phyloP scores from a whole-genome alignment of 768 basidiomycete genomes.

The Nidula microcarpa region DNA sequence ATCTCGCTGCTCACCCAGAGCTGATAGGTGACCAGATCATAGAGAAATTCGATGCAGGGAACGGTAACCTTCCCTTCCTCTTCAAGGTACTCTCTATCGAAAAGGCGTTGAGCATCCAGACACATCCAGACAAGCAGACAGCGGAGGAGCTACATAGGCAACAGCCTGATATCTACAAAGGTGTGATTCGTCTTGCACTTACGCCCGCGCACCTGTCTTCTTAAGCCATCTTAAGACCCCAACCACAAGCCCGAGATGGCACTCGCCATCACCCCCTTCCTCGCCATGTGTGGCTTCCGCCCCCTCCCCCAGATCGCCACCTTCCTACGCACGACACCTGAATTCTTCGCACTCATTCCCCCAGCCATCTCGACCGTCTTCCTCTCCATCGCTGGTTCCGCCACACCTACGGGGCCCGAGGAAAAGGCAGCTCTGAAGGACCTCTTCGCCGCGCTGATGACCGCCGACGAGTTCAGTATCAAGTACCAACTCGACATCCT shows the following conservation, averaged over 20 bases:
- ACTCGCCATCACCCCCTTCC: constrained; percentile 89
- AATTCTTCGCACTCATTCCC: constrained; percentile 73
- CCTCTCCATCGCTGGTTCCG: constrained; percentile 36
- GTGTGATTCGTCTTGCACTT: constrained; percentile 32
- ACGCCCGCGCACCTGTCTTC: too few species aligned
- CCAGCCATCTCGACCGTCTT: constrained; percentile 49
- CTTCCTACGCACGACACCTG: constrained; percentile 67
- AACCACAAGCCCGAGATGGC: constrained; percentile 99
- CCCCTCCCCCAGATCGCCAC: constrained; percentile 71
- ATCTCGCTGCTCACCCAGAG: constrained; percentile 63
- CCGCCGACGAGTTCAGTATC: constrained; percentile 52
- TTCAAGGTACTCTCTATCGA: constrained; percentile 91
- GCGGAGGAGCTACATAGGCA: constrained; percentile 66
- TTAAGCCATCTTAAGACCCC: constrained; percentile 48
- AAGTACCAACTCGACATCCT: constrained; percentile 54
- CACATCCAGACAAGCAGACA: constrained; percentile 84
- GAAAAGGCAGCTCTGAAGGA: constrained; percentile 66
- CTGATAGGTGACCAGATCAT: constrained; percentile 65
- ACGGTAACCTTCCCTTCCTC: constrained; percentile 82
- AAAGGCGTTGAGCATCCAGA: constrained; percentile 89
- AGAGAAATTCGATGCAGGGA: constrained; percentile 46
- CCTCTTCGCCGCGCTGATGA: constrained; percentile 85
- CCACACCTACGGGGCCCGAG: constrained; percentile 36
- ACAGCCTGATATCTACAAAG: constrained; percentile 88
- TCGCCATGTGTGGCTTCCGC: constrained; percentile 89